A percentile compares a stretch with the other conserved stretches of the same genome.
phyloP scores from a whole-genome alignment of 495 filamentous ascomycete species.

The Aspergillus ellipticus region DNA sequence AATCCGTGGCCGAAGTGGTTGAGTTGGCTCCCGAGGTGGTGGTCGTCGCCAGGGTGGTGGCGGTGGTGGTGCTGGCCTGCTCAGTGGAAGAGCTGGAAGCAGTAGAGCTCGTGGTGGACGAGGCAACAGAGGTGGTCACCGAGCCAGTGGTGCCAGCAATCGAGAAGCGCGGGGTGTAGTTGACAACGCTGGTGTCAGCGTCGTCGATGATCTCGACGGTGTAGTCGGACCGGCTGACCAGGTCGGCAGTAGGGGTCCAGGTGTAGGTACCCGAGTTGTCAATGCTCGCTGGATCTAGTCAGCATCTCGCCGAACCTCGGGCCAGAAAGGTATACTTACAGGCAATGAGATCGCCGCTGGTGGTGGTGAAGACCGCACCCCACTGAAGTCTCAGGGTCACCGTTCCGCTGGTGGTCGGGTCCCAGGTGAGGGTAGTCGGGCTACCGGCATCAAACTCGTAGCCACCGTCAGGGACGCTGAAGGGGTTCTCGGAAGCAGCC shows the following conservation, averaged over 20 bases:
- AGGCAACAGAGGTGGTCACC: slow-evolving; percentile 29
- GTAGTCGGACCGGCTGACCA: slow-evolving; percentile 49
- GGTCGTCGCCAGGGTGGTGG: slow-evolving; percentile 31
- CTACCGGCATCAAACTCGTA: slow-evolving; percentile 48
- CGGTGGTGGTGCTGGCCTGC: slow-evolving; percentile 34
- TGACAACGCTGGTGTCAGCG: slow-evolving; percentile 37
- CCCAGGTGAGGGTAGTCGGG: slow-evolving; percentile 53
- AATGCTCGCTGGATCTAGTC: slow-evolving; percentile 41
- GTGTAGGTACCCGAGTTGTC: slow-evolving; percentile 55
- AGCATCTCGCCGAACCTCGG: slow-evolving; percentile 10
- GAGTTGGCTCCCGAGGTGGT: slow-evolving; percentile 17
- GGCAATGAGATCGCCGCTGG: slow-evolving; percentile 45
- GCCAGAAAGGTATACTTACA: slow-evolving; percentile 38
- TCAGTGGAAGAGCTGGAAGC: slow-evolving; percentile 6
- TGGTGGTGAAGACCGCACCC: slow-evolving; percentile 43
- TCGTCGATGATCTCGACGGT: slow-evolving; percentile 57
- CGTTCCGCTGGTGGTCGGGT: slow-evolving; percentile 47
- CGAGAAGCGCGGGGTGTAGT: slow-evolving; percentile 58
- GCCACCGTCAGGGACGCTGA: slow-evolving; percentile 47
- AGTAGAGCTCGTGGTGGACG: slow-evolving; percentile 9
- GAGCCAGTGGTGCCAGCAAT: slow-evolving; percentile 48
- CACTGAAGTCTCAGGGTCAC: slow-evolving; percentile 53
- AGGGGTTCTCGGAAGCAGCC: slow-evolving; percentile 47
- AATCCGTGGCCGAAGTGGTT: slow-evolving; percentile 19
- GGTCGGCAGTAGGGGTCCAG: slow-evolving; percentile 46